Evolutionary conservation across 768 basidiomycete species (phyloP), one percentile per base, ranked within the genome.

Genomic region (Serpula lacrymans): DNA sequence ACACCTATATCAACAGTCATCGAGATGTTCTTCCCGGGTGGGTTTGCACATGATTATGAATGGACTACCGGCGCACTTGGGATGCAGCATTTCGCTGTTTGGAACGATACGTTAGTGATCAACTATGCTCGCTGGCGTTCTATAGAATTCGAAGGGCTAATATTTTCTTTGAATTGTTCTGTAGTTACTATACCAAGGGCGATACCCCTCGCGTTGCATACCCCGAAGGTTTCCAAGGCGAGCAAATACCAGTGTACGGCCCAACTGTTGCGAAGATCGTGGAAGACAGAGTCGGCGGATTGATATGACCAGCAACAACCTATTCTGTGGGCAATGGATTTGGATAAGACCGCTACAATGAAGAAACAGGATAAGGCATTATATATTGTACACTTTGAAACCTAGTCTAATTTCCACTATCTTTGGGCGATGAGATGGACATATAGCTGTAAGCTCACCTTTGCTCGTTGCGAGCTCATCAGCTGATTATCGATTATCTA

Each of bases 21-120:
- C 48, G 89, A 93, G 62, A 77, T 93, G 11, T 88, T 93, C 64
- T 85, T 72, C 54, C 88, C 88, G 0, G 69, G 60, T 3, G 90
- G 88, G 0, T 92, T 88, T 55, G 82, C 89, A 20, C 82, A 85
- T 52, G 90, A 92, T 53, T 92, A 92, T 57, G 80, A 89, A 52
- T 93, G 88, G 81, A 91, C 89, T 0, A 58, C 82, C 4, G 62
- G 75, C 24, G 79, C 86, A 0, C 60, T 92, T 9, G 87, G 87
- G 4, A 81, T 88, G 71, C 68, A 60, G 13, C 80, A 92, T 60
- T 85, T 80, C 48, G 83, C 78, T 1, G 69, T 94, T 23, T 88
- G 88, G 88, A 84, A 89, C 48, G 82, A 89, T 61, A 80, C 76
- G 78, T 84, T 55, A 47, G 69, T 74, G 11, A 34, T 11, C 37